A percentile compares a stretch with the other conserved stretches of the same genome.
Conservation (phyloP, 805 yeast genomes). For the Kazachstania psychrophila region DNA sequence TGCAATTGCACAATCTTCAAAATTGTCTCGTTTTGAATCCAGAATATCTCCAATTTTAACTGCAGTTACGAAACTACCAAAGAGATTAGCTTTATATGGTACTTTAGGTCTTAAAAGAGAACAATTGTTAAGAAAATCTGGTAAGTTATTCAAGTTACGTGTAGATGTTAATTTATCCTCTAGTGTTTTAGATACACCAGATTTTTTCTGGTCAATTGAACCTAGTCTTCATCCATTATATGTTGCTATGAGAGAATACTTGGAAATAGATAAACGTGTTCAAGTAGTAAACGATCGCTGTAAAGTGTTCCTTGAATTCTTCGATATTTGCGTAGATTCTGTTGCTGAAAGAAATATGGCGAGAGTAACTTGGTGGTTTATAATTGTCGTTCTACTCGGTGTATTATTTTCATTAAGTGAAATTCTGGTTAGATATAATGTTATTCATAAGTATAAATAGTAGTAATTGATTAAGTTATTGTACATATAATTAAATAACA, state of each 20-base stretch:
- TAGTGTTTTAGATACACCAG: conserved; percentile 88
- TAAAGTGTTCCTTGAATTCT: conserved; percentile 85
- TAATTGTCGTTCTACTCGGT: conserved; percentile 69
- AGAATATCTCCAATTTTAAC: conserved; percentile 77
- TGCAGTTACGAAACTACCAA: conserved; percentile 83
- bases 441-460: conserved; percentile 35
- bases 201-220: conserved; percentile 90
- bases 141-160: conserved; percentile 77
- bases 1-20: conserved; percentile 94
- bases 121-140: conserved; percentile 79
- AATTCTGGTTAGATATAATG: conserved; percentile 48
- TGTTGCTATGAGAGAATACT: conserved; percentile 78
- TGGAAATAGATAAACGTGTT: conserved; percentile 91
- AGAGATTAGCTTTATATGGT: conserved; percentile 83
- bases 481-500: too few species aligned
- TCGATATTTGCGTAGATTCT: conserved; percentile 87
- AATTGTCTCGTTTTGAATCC: conserved; percentile 82
- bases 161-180: conserved; percentile 91
- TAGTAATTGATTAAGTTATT: too few species aligned
- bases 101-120: conserved; percentile 74
- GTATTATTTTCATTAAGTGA: conserved; percentile 69
- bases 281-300: conserved; percentile 90
- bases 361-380: conserved; percentile 82
- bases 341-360: conserved; percentile 90
- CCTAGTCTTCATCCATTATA: conserved; percentile 93